Evolutionary conservation across 2,329 filamentous ascomycete species (phyloP).

Genomic region (Apiospora sp.): DNA sequence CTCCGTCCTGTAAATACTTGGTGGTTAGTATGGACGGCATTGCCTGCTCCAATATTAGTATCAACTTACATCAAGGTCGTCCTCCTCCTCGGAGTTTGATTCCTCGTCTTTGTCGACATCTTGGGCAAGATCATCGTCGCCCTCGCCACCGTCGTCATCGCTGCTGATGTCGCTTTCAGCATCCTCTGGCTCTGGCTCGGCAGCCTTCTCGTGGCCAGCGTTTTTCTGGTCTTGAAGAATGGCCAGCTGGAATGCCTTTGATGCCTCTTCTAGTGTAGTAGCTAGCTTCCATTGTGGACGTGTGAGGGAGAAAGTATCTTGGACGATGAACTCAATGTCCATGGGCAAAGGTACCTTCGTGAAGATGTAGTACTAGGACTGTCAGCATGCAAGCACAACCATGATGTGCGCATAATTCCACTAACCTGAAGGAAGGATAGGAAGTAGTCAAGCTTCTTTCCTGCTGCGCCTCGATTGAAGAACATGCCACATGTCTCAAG

Average conservation of each 20-base stretch:
- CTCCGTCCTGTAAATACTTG: constrained; percentile 51
- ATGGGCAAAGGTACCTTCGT: constrained; percentile 91
- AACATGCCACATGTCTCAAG: constrained; percentile 96
- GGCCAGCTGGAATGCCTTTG: constrained; percentile 84
- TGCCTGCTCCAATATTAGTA: background rate
- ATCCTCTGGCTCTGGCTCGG: constrained; percentile 78
- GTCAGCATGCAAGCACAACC: constrained; percentile 29
- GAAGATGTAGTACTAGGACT: constrained; percentile 83
- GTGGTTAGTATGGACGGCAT: background rate
- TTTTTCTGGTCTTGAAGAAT: constrained; percentile 89
- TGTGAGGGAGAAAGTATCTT: constrained; percentile 86
- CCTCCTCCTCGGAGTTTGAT: constrained; percentile 65
- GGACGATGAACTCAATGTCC: constrained; percentile 96
- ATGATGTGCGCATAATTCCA: constrained; percentile 27
- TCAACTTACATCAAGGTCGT: constrained; percentile 62
- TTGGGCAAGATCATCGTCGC: constrained; percentile 63
- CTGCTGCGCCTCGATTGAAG: constrained; percentile 90
- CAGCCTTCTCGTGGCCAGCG: constrained; percentile 72
- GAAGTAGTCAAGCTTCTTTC: constrained; percentile 98
- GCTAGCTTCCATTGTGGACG: constrained; percentile 94
- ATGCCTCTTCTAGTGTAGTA: constrained; percentile 81
- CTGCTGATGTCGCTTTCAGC: constrained; percentile 75
- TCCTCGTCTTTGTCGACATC: constrained; percentile 68
- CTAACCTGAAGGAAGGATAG: constrained; percentile 87
- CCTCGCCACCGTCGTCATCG: constrained; percentile 72